Base-by-base conservation (phyloP, 257 asterid genomes). In the Apocynum venetum region DNA sequence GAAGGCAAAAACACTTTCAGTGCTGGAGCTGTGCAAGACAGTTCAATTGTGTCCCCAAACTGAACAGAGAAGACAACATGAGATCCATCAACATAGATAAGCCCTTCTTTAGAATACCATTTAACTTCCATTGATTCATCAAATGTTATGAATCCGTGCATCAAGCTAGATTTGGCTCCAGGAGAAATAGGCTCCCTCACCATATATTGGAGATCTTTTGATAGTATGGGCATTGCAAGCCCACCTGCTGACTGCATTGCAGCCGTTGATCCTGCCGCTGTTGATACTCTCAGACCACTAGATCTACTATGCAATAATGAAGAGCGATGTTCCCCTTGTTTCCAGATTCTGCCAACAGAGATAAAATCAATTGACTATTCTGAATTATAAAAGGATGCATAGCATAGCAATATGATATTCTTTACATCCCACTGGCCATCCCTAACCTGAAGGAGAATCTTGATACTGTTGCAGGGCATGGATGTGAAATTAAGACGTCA, bases 231-330 rank as follows among this genome's bases (percentile, higher is more conserved):
- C 96, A 90, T 89, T 38, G 73, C 74, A 35, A 65, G 85, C 82
- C 98, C 98, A 80, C 98, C 97, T 3, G 94, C 89, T 8, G 98
- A 95, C 70, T 84, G 96, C 88, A 95, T 88, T 43, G 98, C 98
- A 78, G 98, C 98, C 7, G 98, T 91, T 79, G 98, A 95, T 81
- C 97, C 98, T 31, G 98, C 98, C 46, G 94, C 94, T 25, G 98
- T 92, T 9, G 96, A 95, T 78, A 88, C 97, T 84, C 98, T 88
- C 48, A 93, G 89, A 73, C 98, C 99, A 77, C 98, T 95, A 40
- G 99, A 95, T 86, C 99, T 82, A 81, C 91, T 81, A 83, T 91
- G 93, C 51, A 87, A 75, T 70, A 93, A 80, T 41, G 93, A 75
- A 38, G 96, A 87, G 53, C 64, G 15, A 35, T 75, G 76, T 44